These are phyloP conservation scores for Ogataea hybrid DNA, from an alignment of 1,139 yeast species.

Conservation along the genomic window DNA sequence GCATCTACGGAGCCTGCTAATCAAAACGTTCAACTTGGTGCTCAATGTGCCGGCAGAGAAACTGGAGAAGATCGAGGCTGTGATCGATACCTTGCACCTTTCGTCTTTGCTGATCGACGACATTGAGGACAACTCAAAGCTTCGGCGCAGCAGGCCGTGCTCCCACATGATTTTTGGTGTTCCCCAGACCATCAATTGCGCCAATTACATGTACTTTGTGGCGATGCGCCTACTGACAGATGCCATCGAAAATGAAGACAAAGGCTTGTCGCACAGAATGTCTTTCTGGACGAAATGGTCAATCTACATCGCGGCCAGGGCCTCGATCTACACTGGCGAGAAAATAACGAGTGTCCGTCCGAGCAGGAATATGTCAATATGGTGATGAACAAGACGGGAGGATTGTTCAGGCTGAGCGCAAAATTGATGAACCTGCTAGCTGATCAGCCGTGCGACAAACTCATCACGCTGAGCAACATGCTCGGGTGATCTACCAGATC, in stretches of 20 bases:
- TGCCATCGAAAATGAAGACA: constrained; percentile 17
- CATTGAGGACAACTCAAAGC: constrained; percentile 72
- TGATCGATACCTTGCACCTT: constrained; percentile 59
- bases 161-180: constrained; percentile 76
- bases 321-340: constrained; percentile 85
- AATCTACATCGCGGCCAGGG: constrained; percentile 90
- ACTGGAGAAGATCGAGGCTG: constrained; percentile 38
- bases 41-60: constrained; percentile 39
- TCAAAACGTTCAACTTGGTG: constrained; percentile 49
- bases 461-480: constrained; percentile 68
- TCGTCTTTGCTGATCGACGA: constrained; percentile 77
- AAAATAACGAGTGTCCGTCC: constrained; percentile 57
- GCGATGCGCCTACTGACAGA: constrained; percentile 51
- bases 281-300: constrained; percentile 67
- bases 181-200: constrained; percentile 79
- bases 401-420: constrained; percentile 73
- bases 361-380: constrained; percentile 69
- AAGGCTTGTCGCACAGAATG: constrained; percentile 32
- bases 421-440: constrained; percentile 50
- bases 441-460: constrained; percentile 14
- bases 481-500: constrained; percentile 82
- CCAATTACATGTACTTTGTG: constrained; percentile 76
- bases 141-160: constrained; percentile 73
- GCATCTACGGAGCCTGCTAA: constrained; percentile 47
- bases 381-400: constrained; percentile 91